Percentiles rank a stretch among this genome's conserved stretches.
Evolutionary conservation across 805 yeast species (phyloP).

Genomic region (Saccharomyces jurei): DNA sequence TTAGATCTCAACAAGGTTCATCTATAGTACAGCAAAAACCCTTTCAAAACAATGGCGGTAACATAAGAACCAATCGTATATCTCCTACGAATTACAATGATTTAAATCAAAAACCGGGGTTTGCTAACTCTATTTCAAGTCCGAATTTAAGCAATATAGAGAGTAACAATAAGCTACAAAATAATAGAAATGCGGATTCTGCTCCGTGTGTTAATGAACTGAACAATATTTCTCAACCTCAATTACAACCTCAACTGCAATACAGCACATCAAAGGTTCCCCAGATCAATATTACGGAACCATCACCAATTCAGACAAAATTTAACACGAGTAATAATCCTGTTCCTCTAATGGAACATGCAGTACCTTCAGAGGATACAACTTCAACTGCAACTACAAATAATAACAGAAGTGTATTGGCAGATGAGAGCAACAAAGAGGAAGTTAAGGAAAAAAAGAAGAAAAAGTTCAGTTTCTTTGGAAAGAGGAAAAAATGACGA

Average conservation of each 20-base stretch:
- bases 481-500: slow-evolving; percentile 17
- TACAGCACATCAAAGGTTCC: neutral
- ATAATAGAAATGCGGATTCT: neutral
- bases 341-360: neutral
- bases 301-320: neutral
- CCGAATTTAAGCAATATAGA: neutral
- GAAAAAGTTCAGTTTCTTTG: slow-evolving; percentile 24
- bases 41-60: neutral
- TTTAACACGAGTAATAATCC: neutral
- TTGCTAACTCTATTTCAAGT: neutral
- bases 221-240: neutral
- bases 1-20: neutral
- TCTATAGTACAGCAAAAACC: neutral
- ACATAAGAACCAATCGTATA: neutral
- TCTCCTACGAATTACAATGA: neutral
- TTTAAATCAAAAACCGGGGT: neutral
- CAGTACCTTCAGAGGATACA: neutral
- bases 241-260: neutral
- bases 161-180: neutral
- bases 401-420: neutral
- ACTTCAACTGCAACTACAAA: neutral
- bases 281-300: neutral
- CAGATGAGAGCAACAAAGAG: slow-evolving; percentile 1
- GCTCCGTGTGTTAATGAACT: neutral
- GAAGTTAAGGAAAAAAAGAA: slow-evolving; percentile 20